A percentile compares a stretch with the other conserved stretches of the same genome.
Evolutionary conservation across 768 basidiomycete species (phyloP).

Genomic region (Rubroboletus pulcherrimus): DNA sequence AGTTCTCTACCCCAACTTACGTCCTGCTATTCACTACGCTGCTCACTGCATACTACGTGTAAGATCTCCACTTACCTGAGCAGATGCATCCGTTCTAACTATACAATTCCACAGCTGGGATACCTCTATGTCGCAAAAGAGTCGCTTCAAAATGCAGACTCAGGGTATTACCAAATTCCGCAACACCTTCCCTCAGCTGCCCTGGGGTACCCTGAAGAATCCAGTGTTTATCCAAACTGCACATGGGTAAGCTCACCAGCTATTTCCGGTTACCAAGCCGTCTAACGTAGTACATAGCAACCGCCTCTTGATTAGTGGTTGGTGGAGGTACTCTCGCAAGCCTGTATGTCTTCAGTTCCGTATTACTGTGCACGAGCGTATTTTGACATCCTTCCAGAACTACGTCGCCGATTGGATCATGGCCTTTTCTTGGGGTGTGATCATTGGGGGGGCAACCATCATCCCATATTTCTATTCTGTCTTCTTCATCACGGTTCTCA

Average conservation of each 20-base stretch:
- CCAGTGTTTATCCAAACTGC: conserved; percentile 91
- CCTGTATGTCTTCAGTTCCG: conserved; percentile 52
- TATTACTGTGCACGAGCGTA: not conserved
- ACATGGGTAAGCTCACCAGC: conserved; percentile 60
- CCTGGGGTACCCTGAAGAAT: conserved; percentile 75
- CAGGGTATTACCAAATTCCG: conserved; percentile 84
- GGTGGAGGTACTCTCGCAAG: conserved; percentile 94
- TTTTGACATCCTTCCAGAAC: conserved; percentile 47
- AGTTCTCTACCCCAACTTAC: conserved; percentile 75
- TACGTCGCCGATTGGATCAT: conserved; percentile 92
- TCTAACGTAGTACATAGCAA: conserved; percentile 49
- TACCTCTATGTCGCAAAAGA: conserved; percentile 94
- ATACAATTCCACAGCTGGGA: conserved; percentile 67
- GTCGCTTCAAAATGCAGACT: conserved; percentile 95
- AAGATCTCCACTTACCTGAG: conserved; percentile 19
- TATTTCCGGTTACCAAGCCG: not conserved
- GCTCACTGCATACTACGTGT: conserved; percentile 85
- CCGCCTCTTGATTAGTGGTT: conserved; percentile 85
- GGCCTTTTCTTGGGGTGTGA: conserved; percentile 80
- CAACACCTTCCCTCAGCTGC: conserved; percentile 91
- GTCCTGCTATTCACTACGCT: conserved; percentile 71
- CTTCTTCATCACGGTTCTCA: conserved; percentile 91
- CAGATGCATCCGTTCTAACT: not conserved
- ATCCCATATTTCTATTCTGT: conserved; percentile 97
- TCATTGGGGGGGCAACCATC: conserved; percentile 68